phyloP scores from a whole-genome alignment of 1,139 yeast genomes.

The Geotrichum aggregatum region DNA sequence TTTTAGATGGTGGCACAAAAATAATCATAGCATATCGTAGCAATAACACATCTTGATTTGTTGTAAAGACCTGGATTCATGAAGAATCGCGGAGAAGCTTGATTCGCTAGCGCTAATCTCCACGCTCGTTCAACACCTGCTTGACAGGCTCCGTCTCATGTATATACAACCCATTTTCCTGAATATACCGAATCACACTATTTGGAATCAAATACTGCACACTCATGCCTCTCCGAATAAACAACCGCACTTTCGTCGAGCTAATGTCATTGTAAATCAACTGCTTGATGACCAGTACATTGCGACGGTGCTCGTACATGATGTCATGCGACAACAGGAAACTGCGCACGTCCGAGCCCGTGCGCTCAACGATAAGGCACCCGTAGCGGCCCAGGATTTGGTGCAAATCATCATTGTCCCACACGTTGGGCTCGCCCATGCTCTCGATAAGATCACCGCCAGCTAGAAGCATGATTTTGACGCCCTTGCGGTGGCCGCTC shows the following conservation, averaged over 20 bases:
- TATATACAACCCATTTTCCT: slow-evolving; percentile 80
- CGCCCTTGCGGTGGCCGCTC: slow-evolving; percentile 77
- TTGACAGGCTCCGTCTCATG: slow-evolving; percentile 91
- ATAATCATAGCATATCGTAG: too few relatives aligned
- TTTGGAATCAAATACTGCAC: slow-evolving; percentile 93
- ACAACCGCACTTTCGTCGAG: slow-evolving; percentile 88
- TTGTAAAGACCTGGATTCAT: too few relatives aligned
- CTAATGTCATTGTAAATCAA: slow-evolving; percentile 92
- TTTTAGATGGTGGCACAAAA: too few relatives aligned
- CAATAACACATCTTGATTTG: too few relatives aligned
- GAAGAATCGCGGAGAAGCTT: neutral
- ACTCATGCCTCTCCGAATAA: slow-evolving; percentile 91
- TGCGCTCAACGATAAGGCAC: slow-evolving; percentile 91
- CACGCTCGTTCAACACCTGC: slow-evolving; percentile 58
- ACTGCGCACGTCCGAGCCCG: slow-evolving; percentile 92
- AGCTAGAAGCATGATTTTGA: slow-evolving; percentile 90
- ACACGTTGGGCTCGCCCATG: slow-evolving; percentile 99
- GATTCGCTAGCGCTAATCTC: slow-evolving; percentile 25
- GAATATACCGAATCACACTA: slow-evolving; percentile 89
- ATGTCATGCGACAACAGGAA: slow-evolving; percentile 89
- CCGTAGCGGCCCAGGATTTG: slow-evolving; percentile 95
- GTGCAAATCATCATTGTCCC: slow-evolving; percentile 95
- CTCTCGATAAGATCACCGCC: slow-evolving; percentile 97
- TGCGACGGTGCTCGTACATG: slow-evolving; percentile 93
- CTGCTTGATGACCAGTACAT: slow-evolving; percentile 90